A percentile compares a stretch with the other conserved stretches of the same genome.
phyloP scores from a whole-genome alignment of 495 filamentous ascomycete species.

The Aspergillus baeticus region DNA sequence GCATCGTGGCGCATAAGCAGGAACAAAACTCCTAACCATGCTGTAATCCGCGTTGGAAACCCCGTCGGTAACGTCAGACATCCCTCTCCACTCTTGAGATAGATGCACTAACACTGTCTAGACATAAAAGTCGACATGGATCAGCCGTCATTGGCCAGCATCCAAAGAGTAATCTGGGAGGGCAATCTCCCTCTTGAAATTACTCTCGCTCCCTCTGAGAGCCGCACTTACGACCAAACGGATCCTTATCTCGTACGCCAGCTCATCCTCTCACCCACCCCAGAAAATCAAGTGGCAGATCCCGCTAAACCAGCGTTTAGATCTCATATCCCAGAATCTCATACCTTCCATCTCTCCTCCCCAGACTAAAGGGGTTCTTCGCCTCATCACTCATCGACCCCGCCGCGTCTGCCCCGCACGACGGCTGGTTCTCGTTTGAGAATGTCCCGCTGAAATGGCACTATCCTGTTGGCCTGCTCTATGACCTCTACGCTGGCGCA shows the following conservation, averaged over 20 bases:
- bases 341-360: constrained; percentile 73
- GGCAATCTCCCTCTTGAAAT: constrained; percentile 53
- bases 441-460: constrained; percentile 83
- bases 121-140: constrained; percentile 9
- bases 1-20: background rate
- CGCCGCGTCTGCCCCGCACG: constrained; percentile 48
- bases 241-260: constrained; percentile 52
- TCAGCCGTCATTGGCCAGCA: constrained; percentile 24
- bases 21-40: background rate
- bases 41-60: background rate
- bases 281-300: too few relatives aligned
- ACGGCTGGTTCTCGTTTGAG: constrained; percentile 73
- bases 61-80: background rate
- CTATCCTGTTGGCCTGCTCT: constrained; percentile 82
- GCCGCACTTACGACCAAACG: constrained; percentile 51
- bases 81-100: background rate
- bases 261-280: background rate
- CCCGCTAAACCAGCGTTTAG: constrained; percentile 24
- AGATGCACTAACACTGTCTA: background rate
- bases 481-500: constrained; percentile 77
- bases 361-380: constrained; percentile 79
- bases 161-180: constrained; percentile 51
- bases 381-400: constrained; percentile 66
- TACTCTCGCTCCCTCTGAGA: constrained; percentile 51
- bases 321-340: constrained; percentile 53